A percentile compares a stretch with the other conserved stretches of the same genome.
phyloP scores from a whole-genome alignment of 2,329 filamentous ascomycete genomes.

The Cephalotrichum gorgonifer region DNA sequence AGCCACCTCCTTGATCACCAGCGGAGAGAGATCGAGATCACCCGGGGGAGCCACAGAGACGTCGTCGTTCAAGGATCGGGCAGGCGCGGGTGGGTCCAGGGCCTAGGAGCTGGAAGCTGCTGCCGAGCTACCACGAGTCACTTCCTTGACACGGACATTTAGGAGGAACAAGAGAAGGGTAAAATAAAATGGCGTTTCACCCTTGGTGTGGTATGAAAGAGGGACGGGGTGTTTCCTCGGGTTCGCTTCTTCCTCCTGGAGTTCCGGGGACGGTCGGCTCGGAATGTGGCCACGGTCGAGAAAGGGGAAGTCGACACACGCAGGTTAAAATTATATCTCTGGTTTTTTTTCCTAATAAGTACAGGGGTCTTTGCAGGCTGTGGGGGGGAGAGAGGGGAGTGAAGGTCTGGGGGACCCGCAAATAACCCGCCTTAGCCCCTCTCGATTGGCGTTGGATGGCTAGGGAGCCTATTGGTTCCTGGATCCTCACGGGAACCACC shows the following conservation, averaged over 20 bases:
- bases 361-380: no score
- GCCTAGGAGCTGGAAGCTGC: neutral
- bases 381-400: no score
- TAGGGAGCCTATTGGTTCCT: conserved; percentile 4
- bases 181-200: neutral
- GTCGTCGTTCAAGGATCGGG: neutral
- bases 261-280: neutral
- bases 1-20: neutral
- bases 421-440: neutral
- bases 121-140: neutral
- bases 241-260: neutral
- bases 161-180: neutral
- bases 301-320: conserved; percentile 5
- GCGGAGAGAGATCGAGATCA: neutral
- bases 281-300: no score
- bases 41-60: neutral
- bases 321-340: conserved; percentile 6
- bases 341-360: conserved; percentile 2
- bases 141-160: neutral
- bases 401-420: conserved; percentile 1
- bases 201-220: neutral
- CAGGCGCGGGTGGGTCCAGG: neutral
- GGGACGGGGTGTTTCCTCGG: neutral
- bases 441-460: conserved; percentile 1
- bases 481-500: conserved; percentile 2